Evolutionary conservation across 1,284 basidiomycete genomes (phyloP), one percentile per base, ranked within the genome.

Genomic region (Lentinula novae-zelandiae): DNA sequence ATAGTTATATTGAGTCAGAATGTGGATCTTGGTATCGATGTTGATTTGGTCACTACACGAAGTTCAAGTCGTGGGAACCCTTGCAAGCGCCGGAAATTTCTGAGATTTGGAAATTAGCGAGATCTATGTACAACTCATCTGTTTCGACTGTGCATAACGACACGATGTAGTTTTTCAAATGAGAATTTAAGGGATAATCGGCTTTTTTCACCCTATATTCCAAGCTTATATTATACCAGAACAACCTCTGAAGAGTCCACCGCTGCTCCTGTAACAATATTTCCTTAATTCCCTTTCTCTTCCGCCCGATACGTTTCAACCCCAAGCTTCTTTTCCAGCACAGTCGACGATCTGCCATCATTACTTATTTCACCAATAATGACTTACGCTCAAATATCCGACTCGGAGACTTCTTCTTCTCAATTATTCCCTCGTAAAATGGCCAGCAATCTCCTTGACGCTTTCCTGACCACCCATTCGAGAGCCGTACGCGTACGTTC

Each of bases 401-500:
- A 49, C 56, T 51, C 48, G 33, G 39, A 46, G 5, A 10, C 20
- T 52, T 22, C 58, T 38, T 49, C 48, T 59, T 56, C 53, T 58
- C 42, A 39, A 36, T 42, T 44, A 56, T 48, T 42, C 40, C 62
- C 67, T 33, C 17, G 10, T 22, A 22, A 46, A 46, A 54, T 55
- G 51, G 15, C 66, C 61, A 63, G 51, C 38, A 58, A 53, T 53
- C 58, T 15, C 55, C 65, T 9, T 60, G 73, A 79, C 20, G 70
- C 77, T 10, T 85, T 85, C 63, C 66, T 81, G 22, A 67, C 73
- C 27, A 78, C 81, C 44, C 76, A 76, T 34, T 84, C 83, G 58
- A 77, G 83, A 60, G 81, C 79, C 31, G 74, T 84, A 34, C 76
- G 75, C 55, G 83, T 82, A 64, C 65, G 81, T 75, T 46, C 64